Conservation (phyloP, 768 basidiomycete genomes). For the Suillus hirtellus region DNA sequence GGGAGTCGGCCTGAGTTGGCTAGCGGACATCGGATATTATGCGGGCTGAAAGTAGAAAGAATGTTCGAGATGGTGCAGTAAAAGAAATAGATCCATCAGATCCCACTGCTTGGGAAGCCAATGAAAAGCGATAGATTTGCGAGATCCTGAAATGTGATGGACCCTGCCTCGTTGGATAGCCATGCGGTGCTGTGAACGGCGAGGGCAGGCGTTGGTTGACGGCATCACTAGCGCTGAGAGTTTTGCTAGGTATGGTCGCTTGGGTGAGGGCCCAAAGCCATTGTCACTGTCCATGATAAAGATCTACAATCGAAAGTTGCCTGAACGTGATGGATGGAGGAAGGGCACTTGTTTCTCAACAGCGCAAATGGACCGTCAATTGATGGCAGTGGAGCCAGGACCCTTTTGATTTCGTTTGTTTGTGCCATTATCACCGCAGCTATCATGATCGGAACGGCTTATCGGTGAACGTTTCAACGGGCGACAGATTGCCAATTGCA, state of each 20-base stretch:
- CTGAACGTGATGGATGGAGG: background rate
- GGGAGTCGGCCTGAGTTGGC: background rate
- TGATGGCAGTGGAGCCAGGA: conserved; percentile 18
- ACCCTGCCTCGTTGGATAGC: background rate
- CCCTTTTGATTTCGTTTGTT: conserved; percentile 28
- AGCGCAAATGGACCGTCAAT: conserved; percentile 21
- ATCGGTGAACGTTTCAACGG: background rate
- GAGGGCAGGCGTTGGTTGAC: background rate
- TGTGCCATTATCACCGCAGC: conserved; percentile 23
- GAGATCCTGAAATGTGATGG: background rate
- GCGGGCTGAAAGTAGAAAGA: background rate
- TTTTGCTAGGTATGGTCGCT: background rate
- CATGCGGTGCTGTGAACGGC: no score
- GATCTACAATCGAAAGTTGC: conserved; percentile 22
- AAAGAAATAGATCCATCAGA: background rate
- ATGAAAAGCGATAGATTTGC: conserved; percentile 3
- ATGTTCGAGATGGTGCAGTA: background rate
- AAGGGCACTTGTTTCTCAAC: conserved; percentile 12
- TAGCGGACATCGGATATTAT: conserved; percentile 2
- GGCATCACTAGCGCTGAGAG: background rate
- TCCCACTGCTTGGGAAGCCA: conserved; percentile 9
- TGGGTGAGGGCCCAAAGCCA: conserved; percentile 8
- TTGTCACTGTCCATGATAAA: conserved; percentile 17
- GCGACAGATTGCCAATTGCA: conserved; percentile 25
- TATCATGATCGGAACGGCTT: conserved; percentile 9